Base-by-base conservation (phyloP, 805 yeast genomes). In the Starmerella powellii region DNA sequence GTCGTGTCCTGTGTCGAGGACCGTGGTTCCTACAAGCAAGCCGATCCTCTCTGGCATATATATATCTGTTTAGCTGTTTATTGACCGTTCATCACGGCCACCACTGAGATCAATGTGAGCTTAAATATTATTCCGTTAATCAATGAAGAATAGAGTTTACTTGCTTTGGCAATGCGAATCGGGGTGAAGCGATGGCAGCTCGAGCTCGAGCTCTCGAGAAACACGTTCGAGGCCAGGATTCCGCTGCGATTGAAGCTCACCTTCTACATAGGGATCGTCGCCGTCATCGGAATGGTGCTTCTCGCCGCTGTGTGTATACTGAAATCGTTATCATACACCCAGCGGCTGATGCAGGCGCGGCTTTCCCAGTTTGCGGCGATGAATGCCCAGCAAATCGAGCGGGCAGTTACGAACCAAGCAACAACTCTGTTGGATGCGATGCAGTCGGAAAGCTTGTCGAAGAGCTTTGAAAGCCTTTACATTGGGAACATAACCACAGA, bases 221-320 rank as follows among this genome's bases (percentile, higher is more conserved):
- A 30, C 12, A 28, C 17, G 12, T 20, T 34, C 8, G 28, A n/a
- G n/a, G 37, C 36, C 17, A 16, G 37, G 30, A 33, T 50, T 15
- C 55, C 55, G 4, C 33, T 50, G 8, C 46, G 52, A 43, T 32
- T 45, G 32, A 53, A 51, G 26, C 38, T 53, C 35, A 49, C 54
- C 2, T 43, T 51, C 35, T 46, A 45, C 24, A 41, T 47, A 18
- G 45, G 49, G 15, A 15, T 39, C 6, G 49, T 43, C 11, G 42
- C 52, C 2, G 26, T 51, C 6, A 27, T 50, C 1, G 43, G 53
- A 12, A 49, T 53, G 31, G 20, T 41, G 1, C 26, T 44, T 4
- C 37, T 53, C 18, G 40, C 46, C 18, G 37, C 41, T 27, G 40
- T 42, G 26, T 37, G 51, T 6, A 41, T 42, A 30, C 37, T 30